A percentile compares a stretch with the other conserved stretches of the same genome.
phyloP scores from a whole-genome alignment of 495 filamentous ascomycete genomes.

The Neurospora sp. region DNA sequence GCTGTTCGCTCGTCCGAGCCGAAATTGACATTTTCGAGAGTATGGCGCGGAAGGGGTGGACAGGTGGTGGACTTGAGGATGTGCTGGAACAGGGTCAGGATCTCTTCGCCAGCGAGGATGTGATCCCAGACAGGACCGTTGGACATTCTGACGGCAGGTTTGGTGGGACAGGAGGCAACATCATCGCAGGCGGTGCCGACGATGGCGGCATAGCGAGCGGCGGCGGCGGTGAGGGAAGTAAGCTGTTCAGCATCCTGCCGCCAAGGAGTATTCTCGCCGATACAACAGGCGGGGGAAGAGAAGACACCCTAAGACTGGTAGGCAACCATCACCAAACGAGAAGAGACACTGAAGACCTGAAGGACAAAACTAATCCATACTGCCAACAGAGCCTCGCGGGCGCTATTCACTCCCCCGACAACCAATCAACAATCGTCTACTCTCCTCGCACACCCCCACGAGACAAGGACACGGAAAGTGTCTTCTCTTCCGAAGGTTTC shows the following conservation, averaged over 20 bases:
- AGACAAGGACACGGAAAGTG: slow-evolving; percentile 33
- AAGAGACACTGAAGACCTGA: slow-evolving; percentile 31
- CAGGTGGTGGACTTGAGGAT: slow-evolving; percentile 52
- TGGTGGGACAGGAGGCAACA: slow-evolving; percentile 9
- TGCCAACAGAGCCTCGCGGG: slow-evolving; percentile 36
- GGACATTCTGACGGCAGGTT: slow-evolving; percentile 7
- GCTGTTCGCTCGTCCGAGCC: slow-evolving; percentile 49
- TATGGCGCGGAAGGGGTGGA: slow-evolving; percentile 54
- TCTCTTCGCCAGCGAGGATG: slow-evolving; percentile 42
- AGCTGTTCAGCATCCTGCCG: slow-evolving; percentile 49
- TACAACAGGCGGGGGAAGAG: not conserved
- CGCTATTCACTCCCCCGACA: slow-evolving; percentile 12
- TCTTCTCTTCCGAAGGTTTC: slow-evolving; percentile 36
- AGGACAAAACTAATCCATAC: slow-evolving; percentile 35
- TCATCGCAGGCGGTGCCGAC: slow-evolving; percentile 9
- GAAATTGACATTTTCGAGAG: slow-evolving; percentile 59
- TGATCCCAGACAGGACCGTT: not conserved
- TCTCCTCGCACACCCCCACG: not conserved
- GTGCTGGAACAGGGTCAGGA: slow-evolving; percentile 50
- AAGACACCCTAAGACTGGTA: slow-evolving; percentile 16
- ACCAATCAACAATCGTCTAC: not conserved
- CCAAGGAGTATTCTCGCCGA: slow-evolving; percentile 45
- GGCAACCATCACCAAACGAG: slow-evolving; percentile 13
- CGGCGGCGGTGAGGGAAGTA: slow-evolving; percentile 27
- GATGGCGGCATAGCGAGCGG: slow-evolving; percentile 8